Conservation (phyloP, 495 filamentous ascomycete genomes). For the Aspergillus diversus region DNA sequence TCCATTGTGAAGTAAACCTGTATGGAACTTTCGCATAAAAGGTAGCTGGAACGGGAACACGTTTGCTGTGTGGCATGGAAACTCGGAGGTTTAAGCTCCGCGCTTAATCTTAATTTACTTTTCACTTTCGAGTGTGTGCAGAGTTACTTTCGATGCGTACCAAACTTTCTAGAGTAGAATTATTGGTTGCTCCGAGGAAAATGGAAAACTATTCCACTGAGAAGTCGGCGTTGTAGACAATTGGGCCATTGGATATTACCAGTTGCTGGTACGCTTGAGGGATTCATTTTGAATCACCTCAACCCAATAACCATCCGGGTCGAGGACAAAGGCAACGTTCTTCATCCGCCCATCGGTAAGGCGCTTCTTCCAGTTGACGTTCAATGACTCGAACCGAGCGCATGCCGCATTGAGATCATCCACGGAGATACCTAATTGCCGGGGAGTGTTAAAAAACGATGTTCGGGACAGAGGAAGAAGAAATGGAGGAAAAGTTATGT, state of each 20-base stretch:
- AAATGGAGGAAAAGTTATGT: not conserved
- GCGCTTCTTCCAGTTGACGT: constrained; percentile 91
- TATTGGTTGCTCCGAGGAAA: too few relatives aligned
- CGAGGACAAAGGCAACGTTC: constrained; percentile 90
- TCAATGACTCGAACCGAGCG: constrained; percentile 76
- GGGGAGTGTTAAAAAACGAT: too few relatives aligned
- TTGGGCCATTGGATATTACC: constrained; percentile 29
- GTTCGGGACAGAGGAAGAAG: not conserved
- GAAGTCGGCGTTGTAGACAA: not conserved
- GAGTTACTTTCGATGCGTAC: too few relatives aligned
- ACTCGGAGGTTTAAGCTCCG: too few relatives aligned
- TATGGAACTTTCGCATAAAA: too few relatives aligned
- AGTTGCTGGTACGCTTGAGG: constrained; percentile 52
- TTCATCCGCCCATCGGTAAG: constrained; percentile 91
- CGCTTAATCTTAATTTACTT: too few relatives aligned
- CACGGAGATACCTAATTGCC: constrained; percentile 69
- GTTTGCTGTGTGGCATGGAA: too few relatives aligned
- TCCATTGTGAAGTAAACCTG: too few relatives aligned
- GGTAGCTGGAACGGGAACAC: too few relatives aligned
- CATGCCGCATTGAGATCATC: constrained; percentile 89
- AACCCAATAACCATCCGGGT: constrained; percentile 93
- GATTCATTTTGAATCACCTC: constrained; percentile 79
- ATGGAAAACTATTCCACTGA: too few relatives aligned
- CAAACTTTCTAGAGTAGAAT: too few relatives aligned
- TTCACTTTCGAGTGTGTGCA: too few relatives aligned